Percentiles rank a stretch among this genome's conserved stretches.
Evolutionary conservation across 495 filamentous ascomycete species (phyloP).

Genomic region (Tuber indicum): DNA sequence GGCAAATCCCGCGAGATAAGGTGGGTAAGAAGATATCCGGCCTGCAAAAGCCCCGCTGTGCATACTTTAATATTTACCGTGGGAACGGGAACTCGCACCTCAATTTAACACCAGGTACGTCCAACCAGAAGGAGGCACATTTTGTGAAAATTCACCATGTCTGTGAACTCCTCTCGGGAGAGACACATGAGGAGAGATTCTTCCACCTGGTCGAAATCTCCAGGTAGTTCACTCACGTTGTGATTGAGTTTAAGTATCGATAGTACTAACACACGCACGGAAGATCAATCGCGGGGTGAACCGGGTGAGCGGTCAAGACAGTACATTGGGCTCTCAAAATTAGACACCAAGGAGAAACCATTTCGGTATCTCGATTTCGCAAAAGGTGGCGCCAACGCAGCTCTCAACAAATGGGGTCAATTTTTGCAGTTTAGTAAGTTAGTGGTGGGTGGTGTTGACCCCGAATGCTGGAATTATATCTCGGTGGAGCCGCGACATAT

Average conservation of each 20-base stretch:
- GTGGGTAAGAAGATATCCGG: background rate
- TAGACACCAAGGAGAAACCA: background rate
- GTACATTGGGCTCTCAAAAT: background rate
- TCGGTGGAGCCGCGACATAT: background rate
- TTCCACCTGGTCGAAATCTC: background rate
- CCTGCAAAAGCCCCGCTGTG: background rate
- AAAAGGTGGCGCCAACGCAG: background rate
- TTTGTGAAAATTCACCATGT: background rate
- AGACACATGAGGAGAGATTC: background rate
- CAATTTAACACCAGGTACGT: background rate
- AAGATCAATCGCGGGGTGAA: background rate
- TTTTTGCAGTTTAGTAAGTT: background rate
- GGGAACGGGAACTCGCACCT: background rate
- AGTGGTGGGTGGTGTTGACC: background rate
- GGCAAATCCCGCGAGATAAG: too few species aligned
- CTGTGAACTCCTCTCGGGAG: accelerated
- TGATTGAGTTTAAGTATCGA: background rate
- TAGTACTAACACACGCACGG: background rate
- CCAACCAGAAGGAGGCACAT: background rate
- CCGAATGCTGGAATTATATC: background rate
- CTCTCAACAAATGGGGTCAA: constrained; percentile 1
- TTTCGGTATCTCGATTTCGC: constrained; percentile 1
- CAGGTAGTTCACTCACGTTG: background rate
- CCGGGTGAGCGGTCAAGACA: background rate
- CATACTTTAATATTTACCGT: background rate